Percentiles rank a stretch among this genome's conserved stretches.
Conservation (phyloP, 768 basidiomycete genomes). For the Lactifluus pinguis region DNA sequence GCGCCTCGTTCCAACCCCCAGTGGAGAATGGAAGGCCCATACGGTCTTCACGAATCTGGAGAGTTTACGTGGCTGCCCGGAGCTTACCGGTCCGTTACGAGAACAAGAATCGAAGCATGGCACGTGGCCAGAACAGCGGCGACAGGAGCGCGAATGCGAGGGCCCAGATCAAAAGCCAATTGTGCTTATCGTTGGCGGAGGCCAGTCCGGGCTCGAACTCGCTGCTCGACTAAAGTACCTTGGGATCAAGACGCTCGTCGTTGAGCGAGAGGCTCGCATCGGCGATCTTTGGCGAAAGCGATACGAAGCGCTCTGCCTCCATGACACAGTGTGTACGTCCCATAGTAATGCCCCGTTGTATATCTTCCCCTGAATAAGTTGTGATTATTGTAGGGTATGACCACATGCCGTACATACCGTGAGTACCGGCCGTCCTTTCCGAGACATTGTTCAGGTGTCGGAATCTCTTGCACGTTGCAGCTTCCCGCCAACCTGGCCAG, state of each 20-base stretch:
- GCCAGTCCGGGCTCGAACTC: conserved; percentile 46
- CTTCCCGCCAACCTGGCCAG: conserved; percentile 29
- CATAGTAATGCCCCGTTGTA: conserved; percentile 1
- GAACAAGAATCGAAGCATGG: conserved; percentile 31
- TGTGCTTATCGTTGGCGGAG: conserved; percentile 44
- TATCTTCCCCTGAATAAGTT: not conserved
- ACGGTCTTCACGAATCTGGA: conserved; percentile 44
- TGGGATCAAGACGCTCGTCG: conserved; percentile 40
- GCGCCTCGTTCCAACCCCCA: conserved; percentile 36
- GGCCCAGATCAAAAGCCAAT: conserved; percentile 35
- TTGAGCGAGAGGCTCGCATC: conserved; percentile 52
- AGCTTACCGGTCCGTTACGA: conserved; percentile 30
- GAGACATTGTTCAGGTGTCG: not conserved
- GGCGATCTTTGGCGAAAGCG: conserved; percentile 61
- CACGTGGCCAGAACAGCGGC: conserved; percentile 34
- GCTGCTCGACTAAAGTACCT: conserved; percentile 52
- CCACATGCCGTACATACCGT: conserved; percentile 41
- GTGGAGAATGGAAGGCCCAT: conserved; percentile 40
- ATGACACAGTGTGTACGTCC: conserved; percentile 57
- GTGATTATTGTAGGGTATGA: conserved; percentile 34
- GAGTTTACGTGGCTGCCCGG: conserved; percentile 38
- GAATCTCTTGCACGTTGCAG: conserved; percentile 1
- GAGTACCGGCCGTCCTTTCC: not conserved
- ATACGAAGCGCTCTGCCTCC: conserved; percentile 58
- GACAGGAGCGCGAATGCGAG: conserved; percentile 30